Evolutionary conservation across 352 stramenopile species (phyloP).

Genomic region (Phytophthora fragariaefolia): DNA sequence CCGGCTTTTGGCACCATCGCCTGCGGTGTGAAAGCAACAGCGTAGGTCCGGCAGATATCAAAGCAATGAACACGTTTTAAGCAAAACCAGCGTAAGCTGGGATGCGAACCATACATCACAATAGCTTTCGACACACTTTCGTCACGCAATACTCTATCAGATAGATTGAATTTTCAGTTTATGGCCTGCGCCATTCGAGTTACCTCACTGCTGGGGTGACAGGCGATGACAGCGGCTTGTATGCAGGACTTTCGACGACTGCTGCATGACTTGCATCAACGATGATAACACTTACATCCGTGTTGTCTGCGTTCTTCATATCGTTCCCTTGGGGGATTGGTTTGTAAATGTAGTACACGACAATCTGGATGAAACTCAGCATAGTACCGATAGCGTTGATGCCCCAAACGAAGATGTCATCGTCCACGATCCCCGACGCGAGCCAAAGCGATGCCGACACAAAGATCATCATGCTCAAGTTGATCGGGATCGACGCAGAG

Average conservation of each 20-base stretch:
- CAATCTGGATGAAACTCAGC: conserved; percentile 52
- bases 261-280: background rate
- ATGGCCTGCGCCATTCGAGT: background rate
- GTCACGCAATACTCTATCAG: too few relatives aligned
- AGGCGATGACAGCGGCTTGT: background rate
- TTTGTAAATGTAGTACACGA: conserved; percentile 54
- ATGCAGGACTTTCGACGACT: background rate
- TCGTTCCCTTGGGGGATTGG: conserved; percentile 4
- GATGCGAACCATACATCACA: too few relatives aligned
- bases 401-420: conserved; percentile 51
- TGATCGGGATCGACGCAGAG: conserved; percentile 51
- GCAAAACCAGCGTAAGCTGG: too few relatives aligned
- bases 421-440: conserved; percentile 46
- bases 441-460: conserved; percentile 58
- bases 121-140: too few relatives aligned
- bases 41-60: too few relatives aligned
- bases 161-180: background rate
- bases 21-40: too few relatives aligned
- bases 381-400: conserved; percentile 46
- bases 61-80: too few relatives aligned
- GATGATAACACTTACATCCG: background rate
- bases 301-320: background rate
- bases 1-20: too few relatives aligned
- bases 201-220: background rate
- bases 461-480: conserved; percentile 50